phyloP scores from a whole-genome alignment of 345 rosid species.

The Eucalyptus albens region DNA sequence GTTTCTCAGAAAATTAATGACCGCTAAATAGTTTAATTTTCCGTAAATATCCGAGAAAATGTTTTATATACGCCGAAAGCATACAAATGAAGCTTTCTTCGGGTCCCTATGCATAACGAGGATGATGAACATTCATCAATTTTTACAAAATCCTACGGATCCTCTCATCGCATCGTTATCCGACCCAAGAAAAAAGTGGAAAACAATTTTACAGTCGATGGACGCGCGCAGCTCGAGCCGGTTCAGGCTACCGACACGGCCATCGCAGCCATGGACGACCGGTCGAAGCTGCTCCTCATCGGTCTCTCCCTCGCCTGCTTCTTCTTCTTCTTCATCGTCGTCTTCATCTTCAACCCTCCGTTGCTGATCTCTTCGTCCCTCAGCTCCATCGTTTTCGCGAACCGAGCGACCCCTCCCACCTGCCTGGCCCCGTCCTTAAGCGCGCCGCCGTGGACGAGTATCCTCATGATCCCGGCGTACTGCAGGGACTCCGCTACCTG shows the following conservation, averaged over 20 bases:
- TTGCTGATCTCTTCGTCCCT: neutral
- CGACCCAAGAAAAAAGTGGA: neutral
- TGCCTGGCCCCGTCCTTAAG: constrained; percentile 1
- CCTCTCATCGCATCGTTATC: neutral
- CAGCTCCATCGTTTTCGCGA: neutral
- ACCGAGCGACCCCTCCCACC: neutral
- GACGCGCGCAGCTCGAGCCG: neutral
- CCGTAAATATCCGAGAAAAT: neutral
- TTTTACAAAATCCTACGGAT: neutral
- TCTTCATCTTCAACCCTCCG: neutral
- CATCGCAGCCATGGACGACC: constrained; percentile 12
- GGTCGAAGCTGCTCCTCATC: constrained; percentile 20
- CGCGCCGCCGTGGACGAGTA: constrained; percentile 28
- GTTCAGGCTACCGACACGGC: constrained; percentile 14
- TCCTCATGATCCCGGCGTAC: constrained; percentile 38
- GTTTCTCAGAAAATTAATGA: neutral
- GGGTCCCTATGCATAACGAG: neutral
- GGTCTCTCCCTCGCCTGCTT: constrained; percentile 7
- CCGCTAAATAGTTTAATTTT: neutral
- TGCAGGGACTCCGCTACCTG: constrained; percentile 50
- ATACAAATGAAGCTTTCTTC: neutral
- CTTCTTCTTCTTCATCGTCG: constrained; percentile 11
- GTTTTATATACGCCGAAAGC: neutral
- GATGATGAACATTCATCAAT: neutral
- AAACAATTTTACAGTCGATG: neutral